Evolutionary conservation across 306 rosid genomes (phyloP).

Genomic region (Inga laurina): DNA sequence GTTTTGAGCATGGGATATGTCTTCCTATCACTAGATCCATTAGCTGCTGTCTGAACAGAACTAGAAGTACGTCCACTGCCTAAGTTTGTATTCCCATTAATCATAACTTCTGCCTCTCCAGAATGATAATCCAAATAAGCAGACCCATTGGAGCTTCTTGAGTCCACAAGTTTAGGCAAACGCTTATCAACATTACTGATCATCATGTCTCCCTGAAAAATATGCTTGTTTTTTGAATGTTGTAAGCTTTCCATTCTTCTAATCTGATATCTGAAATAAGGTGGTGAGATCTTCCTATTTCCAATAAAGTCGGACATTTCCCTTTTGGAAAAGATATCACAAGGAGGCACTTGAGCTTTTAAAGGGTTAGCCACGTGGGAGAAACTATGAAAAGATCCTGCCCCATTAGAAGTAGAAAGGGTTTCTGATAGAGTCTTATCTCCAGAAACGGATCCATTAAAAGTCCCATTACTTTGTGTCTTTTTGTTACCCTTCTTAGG

Average conservation of each 20-base stretch:
- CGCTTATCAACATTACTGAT: slow-evolving; percentile 28
- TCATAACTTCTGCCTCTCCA: slow-evolving; percentile 36
- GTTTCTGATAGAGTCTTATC: slow-evolving; percentile 41
- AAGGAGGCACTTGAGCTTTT: slow-evolving; percentile 81
- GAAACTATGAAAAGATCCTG: slow-evolving; percentile 41
- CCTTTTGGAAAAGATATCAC: slow-evolving; percentile 69
- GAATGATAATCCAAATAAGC: slow-evolving; percentile 35
- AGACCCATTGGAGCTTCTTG: slow-evolving; percentile 50
- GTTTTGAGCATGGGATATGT: slow-evolving; percentile 28
- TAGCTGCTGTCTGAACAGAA: slow-evolving; percentile 45
- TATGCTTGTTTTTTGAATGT: slow-evolving; percentile 42
- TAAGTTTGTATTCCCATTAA: slow-evolving; percentile 44
- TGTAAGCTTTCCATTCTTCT: slow-evolving; percentile 43
- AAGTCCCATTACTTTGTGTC: slow-evolving; percentile 31
- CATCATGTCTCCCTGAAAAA: slow-evolving; percentile 30
- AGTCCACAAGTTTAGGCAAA: slow-evolving; percentile 38
- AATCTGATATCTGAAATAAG: slow-evolving; percentile 47
- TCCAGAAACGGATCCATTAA: slow-evolving; percentile 39
- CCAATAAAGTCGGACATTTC: slow-evolving; percentile 71
- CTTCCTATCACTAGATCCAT: slow-evolving; percentile 51
- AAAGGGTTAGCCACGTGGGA: slow-evolving; percentile 60
- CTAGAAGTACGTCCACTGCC: slow-evolving; percentile 39
- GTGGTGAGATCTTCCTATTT: slow-evolving; percentile 57
- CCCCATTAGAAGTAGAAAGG: slow-evolving; percentile 40
- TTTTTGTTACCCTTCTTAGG: slow-evolving; percentile 34